These are phyloP conservation scores for Fusarium musae DNA, from an alignment of 2,329 filamentous ascomycete species.

Conservation along the genomic window DNA sequence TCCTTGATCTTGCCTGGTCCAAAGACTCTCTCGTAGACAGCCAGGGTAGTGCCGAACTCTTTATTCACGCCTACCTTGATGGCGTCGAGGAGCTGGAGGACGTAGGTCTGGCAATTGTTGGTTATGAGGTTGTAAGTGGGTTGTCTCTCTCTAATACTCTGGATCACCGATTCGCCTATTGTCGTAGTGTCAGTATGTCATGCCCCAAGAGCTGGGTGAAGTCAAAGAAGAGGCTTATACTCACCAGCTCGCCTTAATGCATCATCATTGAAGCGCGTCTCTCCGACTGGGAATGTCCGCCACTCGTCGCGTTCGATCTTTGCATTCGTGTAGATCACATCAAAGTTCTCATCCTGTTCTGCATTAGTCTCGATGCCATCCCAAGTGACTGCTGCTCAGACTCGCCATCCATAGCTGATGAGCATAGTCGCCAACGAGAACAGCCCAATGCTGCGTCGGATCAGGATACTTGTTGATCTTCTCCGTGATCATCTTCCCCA, in stretches of 20 bases:
- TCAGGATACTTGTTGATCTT: conserved; percentile 66
- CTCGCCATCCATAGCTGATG: conserved; percentile 70
- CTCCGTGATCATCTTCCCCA: conserved; percentile 67
- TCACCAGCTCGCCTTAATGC: conserved; percentile 60
- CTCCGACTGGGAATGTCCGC: conserved; percentile 62
- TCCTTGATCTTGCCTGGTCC: conserved; percentile 63
- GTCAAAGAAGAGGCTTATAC: conserved; percentile 6
- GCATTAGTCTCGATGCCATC: background rate
- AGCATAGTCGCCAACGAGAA: conserved; percentile 65
- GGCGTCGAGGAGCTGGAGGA: conserved; percentile 62
- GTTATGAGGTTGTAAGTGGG: conserved; percentile 67
- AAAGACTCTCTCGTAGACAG: conserved; percentile 63
- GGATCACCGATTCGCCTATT: conserved; percentile 63
- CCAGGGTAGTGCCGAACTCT: conserved; percentile 64
- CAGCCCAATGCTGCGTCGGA: conserved; percentile 70
- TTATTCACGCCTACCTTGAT: conserved; percentile 62
- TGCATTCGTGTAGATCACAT: conserved; percentile 68
- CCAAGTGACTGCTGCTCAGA: background rate
- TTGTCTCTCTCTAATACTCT: conserved; percentile 59
- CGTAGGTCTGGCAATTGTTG: conserved; percentile 71
- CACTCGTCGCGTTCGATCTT: conserved; percentile 58
- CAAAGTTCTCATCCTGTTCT: conserved; percentile 62
- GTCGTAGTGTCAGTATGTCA: accelerated
- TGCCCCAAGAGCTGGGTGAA: accelerated
- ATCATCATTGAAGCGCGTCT: conserved; percentile 66